Base-by-base conservation (phyloP, 805 yeast genomes). In the Hanseniaspora lachancei region DNA sequence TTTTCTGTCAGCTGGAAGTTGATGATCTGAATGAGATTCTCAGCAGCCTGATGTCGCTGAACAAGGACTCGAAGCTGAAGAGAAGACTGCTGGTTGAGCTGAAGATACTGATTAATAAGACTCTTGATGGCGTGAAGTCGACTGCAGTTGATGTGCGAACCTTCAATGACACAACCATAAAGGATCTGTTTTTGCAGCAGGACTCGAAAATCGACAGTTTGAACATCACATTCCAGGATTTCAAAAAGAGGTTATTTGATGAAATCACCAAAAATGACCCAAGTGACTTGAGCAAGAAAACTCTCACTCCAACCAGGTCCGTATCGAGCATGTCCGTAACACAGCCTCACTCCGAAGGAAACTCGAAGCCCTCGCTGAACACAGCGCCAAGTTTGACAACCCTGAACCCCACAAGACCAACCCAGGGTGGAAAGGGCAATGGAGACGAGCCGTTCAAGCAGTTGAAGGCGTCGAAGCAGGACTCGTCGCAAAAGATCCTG, bases 401-500 rank as follows among this genome's bases (percentile, higher is more conserved):
- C 18, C 34, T 57, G 35, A 57, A 57, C 16, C 57, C 62, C 4
- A 16, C 40, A 16, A 47, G 43, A 47, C 43, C 54, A 51, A 32
- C 48, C 20, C 55, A 52, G 15, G 56, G 53, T 13, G 24, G 35
- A 3, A 41, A 20, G 5, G 38, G 54, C 10, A 44, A 24, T 16
- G 50, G 24, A 9, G 52, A 56, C 5, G 95, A 88, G 63, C 95
- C 95, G 0, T 73, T 88, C 60, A 86, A 86, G 62, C 93, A 86
- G 62, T 70, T 89, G 59, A 71, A 93, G 48, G 95, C 95, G 1
- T 84, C 91, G 8, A 81, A 86, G 27, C 95, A 89, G 55, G 97
- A 91, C 62, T 89, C 96, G 1, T 89, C 96, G 66, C 81, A 84
- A 62, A 86, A 86, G 66, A 84, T 91, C 23, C 71, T 93, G 48